A percentile compares a stretch with the other conserved stretches of the same genome.
Evolutionary conservation across 1,284 basidiomycete genomes (phyloP).

Genomic region (Volvariella surrecta): DNA sequence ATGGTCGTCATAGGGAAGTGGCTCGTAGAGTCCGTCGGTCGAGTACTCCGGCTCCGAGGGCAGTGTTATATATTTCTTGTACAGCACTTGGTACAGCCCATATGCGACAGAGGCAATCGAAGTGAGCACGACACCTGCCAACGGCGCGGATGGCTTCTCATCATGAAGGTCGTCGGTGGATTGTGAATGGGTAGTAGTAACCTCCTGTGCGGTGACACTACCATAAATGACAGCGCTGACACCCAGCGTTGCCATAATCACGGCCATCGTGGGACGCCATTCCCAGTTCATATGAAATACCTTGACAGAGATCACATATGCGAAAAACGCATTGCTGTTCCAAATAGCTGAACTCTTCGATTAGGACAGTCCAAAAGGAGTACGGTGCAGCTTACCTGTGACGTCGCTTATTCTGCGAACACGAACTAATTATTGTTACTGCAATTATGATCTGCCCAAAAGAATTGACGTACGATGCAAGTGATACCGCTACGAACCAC

Average conservation of each 20-base stretch:
- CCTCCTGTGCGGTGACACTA: constrained; percentile 22
- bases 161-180: constrained; percentile 10
- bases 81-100: constrained; percentile 71
- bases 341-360: constrained; percentile 45
- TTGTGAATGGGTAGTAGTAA: constrained; percentile 12
- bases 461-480: constrained; percentile 55
- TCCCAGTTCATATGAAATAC: constrained; percentile 56
- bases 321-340: constrained; percentile 83
- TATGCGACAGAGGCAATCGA: constrained; percentile 61
- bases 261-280: constrained; percentile 51
- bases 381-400: constrained; percentile 34
- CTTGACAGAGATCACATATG: constrained; percentile 64
- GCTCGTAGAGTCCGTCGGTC: constrained; percentile 33
- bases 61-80: constrained; percentile 70
- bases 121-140: constrained; percentile 71
- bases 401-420: constrained; percentile 62
- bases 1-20: constrained; percentile 30
- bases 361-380: background rate
- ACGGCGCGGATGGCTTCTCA: constrained; percentile 35
- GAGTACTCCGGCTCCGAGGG: constrained; percentile 44
- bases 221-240: constrained; percentile 73
- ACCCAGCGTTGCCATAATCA: constrained; percentile 68
- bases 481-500: constrained; percentile 65
- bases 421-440: constrained; percentile 1
- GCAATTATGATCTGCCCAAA: constrained; percentile 4